phyloP scores from a whole-genome alignment of 768 basidiomycete species.

The Auricularia heimuer region DNA sequence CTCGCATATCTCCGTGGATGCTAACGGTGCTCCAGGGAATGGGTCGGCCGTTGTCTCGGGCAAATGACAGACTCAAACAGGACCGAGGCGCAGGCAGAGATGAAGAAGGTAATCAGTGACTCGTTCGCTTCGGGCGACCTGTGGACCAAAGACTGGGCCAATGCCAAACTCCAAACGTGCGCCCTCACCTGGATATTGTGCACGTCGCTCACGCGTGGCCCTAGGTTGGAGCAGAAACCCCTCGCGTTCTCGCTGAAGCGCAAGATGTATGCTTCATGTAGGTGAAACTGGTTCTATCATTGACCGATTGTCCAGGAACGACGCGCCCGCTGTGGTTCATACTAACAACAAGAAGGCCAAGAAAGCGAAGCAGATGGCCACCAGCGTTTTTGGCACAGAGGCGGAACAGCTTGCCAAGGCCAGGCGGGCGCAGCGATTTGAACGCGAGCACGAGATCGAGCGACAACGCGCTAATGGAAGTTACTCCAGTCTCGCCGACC shows the following conservation, averaged over 20 bases:
- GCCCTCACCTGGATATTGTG: constrained; percentile 10
- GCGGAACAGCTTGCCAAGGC: constrained; percentile 62
- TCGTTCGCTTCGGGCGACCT: constrained; percentile 77
- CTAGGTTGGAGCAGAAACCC: constrained; percentile 54
- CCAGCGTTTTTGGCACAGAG: constrained; percentile 31
- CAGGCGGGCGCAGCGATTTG: constrained; percentile 80
- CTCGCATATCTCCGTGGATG: neutral
- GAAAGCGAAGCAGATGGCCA: constrained; percentile 26
- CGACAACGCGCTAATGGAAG: constrained; percentile 43
- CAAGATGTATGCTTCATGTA: constrained; percentile 39
- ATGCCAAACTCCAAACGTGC: constrained; percentile 80
- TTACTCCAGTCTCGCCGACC: neutral
- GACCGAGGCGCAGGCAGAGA: constrained; percentile 80
- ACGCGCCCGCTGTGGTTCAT: neutral
- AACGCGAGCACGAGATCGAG: constrained; percentile 82
- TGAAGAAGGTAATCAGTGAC: constrained; percentile 94
- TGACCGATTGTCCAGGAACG: neutral
- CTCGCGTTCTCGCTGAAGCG: constrained; percentile 45
- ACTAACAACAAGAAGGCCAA: constrained; percentile 33
- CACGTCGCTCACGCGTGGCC: constrained; percentile 4
- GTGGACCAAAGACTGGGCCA: constrained; percentile 91
- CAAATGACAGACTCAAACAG: constrained; percentile 86
- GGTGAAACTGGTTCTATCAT: no score
- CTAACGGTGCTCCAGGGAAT: constrained; percentile 51
- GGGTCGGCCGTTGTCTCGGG: constrained; percentile 89